Conservation (phyloP, 225 moss, liverwort and hornwort genomes). For the Straminergon stramineum region DNA sequence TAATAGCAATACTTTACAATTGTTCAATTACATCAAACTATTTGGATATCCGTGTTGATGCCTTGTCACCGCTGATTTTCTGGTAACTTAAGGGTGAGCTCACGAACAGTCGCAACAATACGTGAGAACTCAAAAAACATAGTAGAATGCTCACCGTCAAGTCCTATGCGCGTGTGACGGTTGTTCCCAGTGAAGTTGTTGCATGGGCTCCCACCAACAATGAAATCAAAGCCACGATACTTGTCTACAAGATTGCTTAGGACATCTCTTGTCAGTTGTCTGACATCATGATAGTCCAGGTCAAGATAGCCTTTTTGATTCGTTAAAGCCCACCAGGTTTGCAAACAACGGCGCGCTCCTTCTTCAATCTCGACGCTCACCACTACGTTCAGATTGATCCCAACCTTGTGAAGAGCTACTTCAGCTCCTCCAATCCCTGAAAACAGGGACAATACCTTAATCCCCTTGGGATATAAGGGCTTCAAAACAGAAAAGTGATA, state of each 20-base stretch:
- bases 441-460: constrained; percentile 68
- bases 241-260: constrained; percentile 8
- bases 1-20: constrained; percentile 1
- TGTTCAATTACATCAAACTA: not conserved
- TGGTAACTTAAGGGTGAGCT: constrained; percentile 28
- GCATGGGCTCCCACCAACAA: constrained; percentile 85
- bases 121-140: constrained; percentile 79
- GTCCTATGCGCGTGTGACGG: constrained; percentile 41
- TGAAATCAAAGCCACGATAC: constrained; percentile 65
- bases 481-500: constrained; percentile 78
- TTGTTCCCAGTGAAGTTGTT: constrained; percentile 76
- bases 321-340: constrained; percentile 65
- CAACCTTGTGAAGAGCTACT: constrained; percentile 72
- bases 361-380: constrained; percentile 82
- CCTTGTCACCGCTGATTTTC: not conserved
- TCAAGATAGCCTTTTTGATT: constrained; percentile 53
- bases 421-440: constrained; percentile 93
- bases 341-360: constrained; percentile 39
- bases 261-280: constrained; percentile 15
- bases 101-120: constrained; percentile 46
- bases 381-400: constrained; percentile 52
- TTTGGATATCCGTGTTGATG: not conserved
- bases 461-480: constrained; percentile 46
- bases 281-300: constrained; percentile 37
- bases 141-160: constrained; percentile 50